phyloP scores from a whole-genome alignment of 257 asterid species.

The Scutellaria minor region DNA sequence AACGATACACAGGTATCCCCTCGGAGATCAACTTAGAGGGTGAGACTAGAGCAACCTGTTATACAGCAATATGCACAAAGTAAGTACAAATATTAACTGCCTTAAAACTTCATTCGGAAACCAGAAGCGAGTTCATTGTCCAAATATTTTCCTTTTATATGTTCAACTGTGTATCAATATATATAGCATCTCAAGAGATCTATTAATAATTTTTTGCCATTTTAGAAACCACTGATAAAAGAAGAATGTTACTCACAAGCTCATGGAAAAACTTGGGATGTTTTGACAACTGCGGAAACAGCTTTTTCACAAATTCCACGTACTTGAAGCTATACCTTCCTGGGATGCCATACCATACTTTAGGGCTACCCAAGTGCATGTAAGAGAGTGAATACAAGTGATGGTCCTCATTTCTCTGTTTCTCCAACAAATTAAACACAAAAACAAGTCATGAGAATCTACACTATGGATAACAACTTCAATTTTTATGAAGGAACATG shows the following conservation, averaged over 20 bases:
- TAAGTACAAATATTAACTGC: conserved; percentile 6
- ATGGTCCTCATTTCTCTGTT: conserved; percentile 79
- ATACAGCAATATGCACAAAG: conserved; percentile 16
- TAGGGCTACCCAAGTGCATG: conserved; percentile 73
- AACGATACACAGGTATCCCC: conserved; percentile 85
- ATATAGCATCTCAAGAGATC: conserved; percentile 12
- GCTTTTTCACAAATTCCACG: conserved; percentile 62
- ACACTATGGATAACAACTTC: conserved; percentile 25
- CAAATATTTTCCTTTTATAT: background rate
- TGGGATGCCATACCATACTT: conserved; percentile 79
- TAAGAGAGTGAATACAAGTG: conserved; percentile 74
- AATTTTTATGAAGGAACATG: background rate
- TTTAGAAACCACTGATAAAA: conserved; percentile 13
- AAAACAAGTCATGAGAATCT: conserved; percentile 36
- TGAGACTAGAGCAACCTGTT: conserved; percentile 71
- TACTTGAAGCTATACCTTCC: conserved; percentile 63
- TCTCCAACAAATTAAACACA: conserved; percentile 43
- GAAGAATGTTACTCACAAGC: conserved; percentile 55
- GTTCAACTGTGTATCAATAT: conserved; percentile 5
- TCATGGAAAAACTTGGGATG: conserved; percentile 66
- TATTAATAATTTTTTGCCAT: background rate
- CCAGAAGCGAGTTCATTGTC: background rate
- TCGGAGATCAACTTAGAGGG: conserved; percentile 63
- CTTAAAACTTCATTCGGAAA: conserved; percentile 3
- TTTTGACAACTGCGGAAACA: conserved; percentile 50